Conservation (phyloP, 257 asterid genomes). For the Ligustrum vulgare region DNA sequence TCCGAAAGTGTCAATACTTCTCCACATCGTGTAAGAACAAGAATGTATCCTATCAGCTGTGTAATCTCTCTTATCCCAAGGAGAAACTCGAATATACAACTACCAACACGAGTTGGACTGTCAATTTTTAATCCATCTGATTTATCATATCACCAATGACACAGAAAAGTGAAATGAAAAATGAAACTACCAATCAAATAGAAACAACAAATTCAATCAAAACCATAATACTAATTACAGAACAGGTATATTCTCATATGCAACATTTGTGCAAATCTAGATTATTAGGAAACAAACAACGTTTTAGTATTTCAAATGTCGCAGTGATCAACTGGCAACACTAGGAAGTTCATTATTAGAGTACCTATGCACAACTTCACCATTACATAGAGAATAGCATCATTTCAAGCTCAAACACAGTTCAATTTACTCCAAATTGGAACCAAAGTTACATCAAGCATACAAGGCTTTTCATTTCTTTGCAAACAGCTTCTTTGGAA, state of each 20-base stretch:
- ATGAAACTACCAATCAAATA: too few species aligned
- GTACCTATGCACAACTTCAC: not conserved
- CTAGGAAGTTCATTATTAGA: not conserved
- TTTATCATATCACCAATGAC: too few species aligned
- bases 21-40: not conserved
- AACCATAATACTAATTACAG: too few species aligned
- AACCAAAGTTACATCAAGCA: not conserved
- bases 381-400: not conserved
- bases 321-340: too few species aligned
- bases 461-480: conserved; percentile 54
- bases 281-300: too few species aligned
- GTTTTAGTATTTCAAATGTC: too few species aligned
- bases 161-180: too few species aligned
- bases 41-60: not conserved
- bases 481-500: conserved; percentile 81
- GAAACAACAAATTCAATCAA: too few species aligned
- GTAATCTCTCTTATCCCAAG: not conserved
- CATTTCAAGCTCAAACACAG: not conserved
- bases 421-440: not conserved
- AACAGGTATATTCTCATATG: too few species aligned
- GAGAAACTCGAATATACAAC: not conserved
- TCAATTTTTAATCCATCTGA: too few species aligned
- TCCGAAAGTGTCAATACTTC: too few species aligned
- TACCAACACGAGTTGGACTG: not conserved
- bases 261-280: too few species aligned